Percentiles rank a stretch among this genome's conserved stretches.
These are phyloP conservation scores for Clausena lansium DNA, from an alignment of 345 rosid genomes.

Conservation along the genomic window DNA sequence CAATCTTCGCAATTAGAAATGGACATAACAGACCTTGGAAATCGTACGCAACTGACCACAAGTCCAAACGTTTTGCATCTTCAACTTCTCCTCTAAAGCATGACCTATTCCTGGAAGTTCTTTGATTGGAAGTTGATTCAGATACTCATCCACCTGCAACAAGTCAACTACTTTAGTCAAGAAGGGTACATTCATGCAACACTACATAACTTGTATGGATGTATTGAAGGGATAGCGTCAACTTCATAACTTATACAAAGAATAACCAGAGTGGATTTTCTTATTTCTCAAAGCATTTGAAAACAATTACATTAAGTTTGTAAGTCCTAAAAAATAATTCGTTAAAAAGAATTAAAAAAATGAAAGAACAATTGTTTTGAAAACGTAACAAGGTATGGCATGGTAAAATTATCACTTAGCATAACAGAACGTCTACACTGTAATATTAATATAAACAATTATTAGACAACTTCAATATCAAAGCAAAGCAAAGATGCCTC, in stretches of 20 bases:
- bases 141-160: slow-evolving; percentile 68
- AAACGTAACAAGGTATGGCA: not conserved
- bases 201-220: not conserved
- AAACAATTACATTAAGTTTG: not conserved
- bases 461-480: not conserved
- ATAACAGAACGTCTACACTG: not conserved
- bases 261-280: not conserved
- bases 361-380: not conserved
- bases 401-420: not conserved
- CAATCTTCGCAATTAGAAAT: not conserved
- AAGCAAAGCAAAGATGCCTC: not conserved
- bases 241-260: not conserved
- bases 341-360: not conserved
- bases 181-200: slow-evolving; percentile 4
- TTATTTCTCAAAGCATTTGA: not conserved
- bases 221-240: not conserved
- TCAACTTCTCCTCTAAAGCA: slow-evolving; percentile 79
- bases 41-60: slow-evolving; percentile 74
- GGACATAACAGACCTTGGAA: slow-evolving; percentile 55
- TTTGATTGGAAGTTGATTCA: slow-evolving; percentile 65
- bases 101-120: slow-evolving; percentile 89
- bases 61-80: slow-evolving; percentile 54
- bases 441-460: not conserved
- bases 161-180: slow-evolving; percentile 15
- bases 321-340: not conserved